These are phyloP conservation scores for Arbutus unedo DNA, from an alignment of 148 eudicot genomes.

Conservation along the genomic window DNA sequence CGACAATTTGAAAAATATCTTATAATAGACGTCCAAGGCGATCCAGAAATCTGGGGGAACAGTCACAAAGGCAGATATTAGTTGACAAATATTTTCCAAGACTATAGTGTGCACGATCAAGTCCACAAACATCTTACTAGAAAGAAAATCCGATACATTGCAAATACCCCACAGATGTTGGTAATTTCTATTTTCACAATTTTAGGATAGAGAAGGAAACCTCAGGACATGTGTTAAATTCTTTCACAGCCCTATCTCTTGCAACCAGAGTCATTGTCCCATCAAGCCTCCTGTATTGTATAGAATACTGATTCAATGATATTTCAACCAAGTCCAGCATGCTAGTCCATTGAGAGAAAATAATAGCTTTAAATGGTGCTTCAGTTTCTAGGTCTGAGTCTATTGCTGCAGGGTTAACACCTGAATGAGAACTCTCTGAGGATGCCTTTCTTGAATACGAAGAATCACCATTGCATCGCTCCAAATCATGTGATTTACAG, in stretches of 20 bases:
- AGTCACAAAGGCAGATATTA: not conserved
- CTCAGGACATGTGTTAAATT: slow-evolving; percentile 83
- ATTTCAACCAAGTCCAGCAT: slow-evolving; percentile 82
- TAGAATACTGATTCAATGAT: slow-evolving; percentile 43
- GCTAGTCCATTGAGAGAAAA: slow-evolving; percentile 98
- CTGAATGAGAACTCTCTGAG: slow-evolving; percentile 12
- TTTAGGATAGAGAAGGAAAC: slow-evolving; percentile 33
- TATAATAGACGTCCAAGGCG: not conserved
- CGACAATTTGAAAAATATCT: not conserved
- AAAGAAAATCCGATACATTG: not conserved
- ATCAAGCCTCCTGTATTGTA: slow-evolving; percentile 87
- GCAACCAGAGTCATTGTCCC: slow-evolving; percentile 85
- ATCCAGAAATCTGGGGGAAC: not conserved
- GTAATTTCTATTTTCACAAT: not conserved
- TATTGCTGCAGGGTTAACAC: slow-evolving; percentile 28
- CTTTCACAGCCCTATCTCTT: slow-evolving; percentile 97
- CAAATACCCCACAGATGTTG: not conserved
- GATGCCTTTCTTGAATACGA: slow-evolving; percentile 19
- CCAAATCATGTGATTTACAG: slow-evolving; percentile 39
- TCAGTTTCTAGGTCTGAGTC: slow-evolving; percentile 29
- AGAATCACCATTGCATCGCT: slow-evolving; percentile 24
- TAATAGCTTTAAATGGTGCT: slow-evolving; percentile 68
- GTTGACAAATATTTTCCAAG: not conserved
- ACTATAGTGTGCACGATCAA: not conserved
- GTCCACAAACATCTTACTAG: not conserved